Conservation (phyloP, 2,329 filamentous ascomycete species). For the Zymoseptoria brevis region DNA sequence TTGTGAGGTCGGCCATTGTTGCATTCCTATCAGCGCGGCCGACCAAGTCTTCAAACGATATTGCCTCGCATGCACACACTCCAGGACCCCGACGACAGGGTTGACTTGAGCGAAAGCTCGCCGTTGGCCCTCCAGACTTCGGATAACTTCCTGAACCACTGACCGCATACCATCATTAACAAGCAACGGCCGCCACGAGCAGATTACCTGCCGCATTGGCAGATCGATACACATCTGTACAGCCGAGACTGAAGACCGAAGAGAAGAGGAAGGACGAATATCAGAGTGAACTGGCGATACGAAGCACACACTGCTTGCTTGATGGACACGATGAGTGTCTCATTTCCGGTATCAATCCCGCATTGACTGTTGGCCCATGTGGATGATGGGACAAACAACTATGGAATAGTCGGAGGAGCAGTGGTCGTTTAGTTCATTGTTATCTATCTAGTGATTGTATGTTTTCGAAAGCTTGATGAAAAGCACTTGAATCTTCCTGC, state of each 20-base stretch:
- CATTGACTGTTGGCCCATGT: neutral
- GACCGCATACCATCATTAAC: slow-evolving; percentile 19
- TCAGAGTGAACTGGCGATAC: slow-evolving; percentile 1
- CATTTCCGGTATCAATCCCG: neutral
- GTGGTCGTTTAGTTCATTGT: slow-evolving; percentile 2
- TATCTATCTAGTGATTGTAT: neutral
- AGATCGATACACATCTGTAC: neutral
- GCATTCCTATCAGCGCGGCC: neutral
- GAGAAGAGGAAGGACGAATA: neutral
- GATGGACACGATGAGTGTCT: neutral
- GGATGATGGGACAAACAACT: neutral
- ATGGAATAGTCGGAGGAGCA: neutral
- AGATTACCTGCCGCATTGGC: neutral
- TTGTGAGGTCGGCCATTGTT: slow-evolving; percentile 29
- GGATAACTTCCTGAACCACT: slow-evolving; percentile 12
- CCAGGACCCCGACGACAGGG: slow-evolving; percentile 11
- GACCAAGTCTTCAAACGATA: slow-evolving; percentile 3
- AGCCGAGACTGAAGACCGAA: neutral
- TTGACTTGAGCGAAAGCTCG: slow-evolving; percentile 9
- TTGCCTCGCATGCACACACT: slow-evolving; percentile 12
- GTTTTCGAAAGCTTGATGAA: neutral
- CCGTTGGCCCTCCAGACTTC: slow-evolving; percentile 2
- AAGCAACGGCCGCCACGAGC: slow-evolving; percentile 1
- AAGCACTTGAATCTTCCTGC: neutral
- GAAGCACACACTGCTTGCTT: neutral